Base-by-base conservation (phyloP, 208 protist genomes). In the Trypanosoma melophagium region DNA sequence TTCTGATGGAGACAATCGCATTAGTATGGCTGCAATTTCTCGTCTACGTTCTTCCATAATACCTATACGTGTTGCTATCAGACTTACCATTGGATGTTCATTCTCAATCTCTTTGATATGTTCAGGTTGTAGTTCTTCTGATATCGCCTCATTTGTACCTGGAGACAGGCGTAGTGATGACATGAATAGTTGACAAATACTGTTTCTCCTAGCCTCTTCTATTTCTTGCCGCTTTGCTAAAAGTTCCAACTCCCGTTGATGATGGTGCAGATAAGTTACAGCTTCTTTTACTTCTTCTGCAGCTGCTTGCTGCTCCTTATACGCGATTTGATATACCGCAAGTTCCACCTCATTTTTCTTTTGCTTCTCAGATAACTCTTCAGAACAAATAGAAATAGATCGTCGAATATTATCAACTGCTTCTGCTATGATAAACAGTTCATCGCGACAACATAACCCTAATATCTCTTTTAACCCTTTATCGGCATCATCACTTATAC, bases 251-350 rank as follows among this genome's bases (percentile, higher is more conserved):
- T 77, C 60, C 1, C 44, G 57, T 69, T 83, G 71, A 57, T 81
- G 78, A 14, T 45, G 24, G 3, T 62, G 35, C 22, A 79, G 56
- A 57, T 70, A 59, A 19, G 5, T 21, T 22, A 79, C 77, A 41
- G 66, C 55, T 40, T 85, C 76, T 55, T 74, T 74, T 25, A 89
- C 42, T 22, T 52, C 53, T 60, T 89, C 83, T 25, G 76, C 74
- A 52, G 81, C 80, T 12, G 81, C 86, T 69, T 92, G 86, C 62
- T 79, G 70, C 53, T 89, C 81, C 60, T 89, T 89, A 76, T 78
- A 87, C 2, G 86, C 86, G 41, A 92, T 88, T 71, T 92, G 83
- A 31, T 83, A 89, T 9, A 81, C 71, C 16, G 81, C 83, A 8
- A 92, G 75, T 52, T 92, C 83, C 14, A 92, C 60, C 52, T 92